Base-by-base conservation (phyloP, 2,329 filamentous ascomycete species). In the Daldinia eschscholtzii region DNA sequence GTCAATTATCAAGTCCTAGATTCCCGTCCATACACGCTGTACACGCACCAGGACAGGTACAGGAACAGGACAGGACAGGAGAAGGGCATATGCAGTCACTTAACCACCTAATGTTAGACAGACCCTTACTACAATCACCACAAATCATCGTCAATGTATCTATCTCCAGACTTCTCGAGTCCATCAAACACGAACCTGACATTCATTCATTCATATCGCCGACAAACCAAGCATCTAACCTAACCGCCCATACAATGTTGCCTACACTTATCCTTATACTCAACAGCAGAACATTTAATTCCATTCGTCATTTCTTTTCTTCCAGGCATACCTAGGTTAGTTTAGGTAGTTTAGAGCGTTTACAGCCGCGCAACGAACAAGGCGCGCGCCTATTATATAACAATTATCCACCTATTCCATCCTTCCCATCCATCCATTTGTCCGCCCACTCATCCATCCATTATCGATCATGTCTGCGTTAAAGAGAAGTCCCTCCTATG, bases 1-100 rank as follows among this genome's bases (percentile, higher is more conserved):
- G 44, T 52, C 57, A 67, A 69, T 69, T 67, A 67, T 67, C 59
- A 56, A 53, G 50, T 50, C 12, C 30, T 12, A 28, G 56, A 63
- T 69, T 69, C 67, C 60, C 33, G 46, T 23, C 5, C n/a, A 18
- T 20, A 42, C 13, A 39, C 35, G 20, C 20, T 23, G 2, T 50
- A 30, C 3, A 50, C n/a, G n/a, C 1, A 10, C 46, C 23, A n/a
- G 7, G 23, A 28, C n/a, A n/a, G n/a, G n/a, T n/a, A n/a, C n/a
- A n/a, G n/a, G n/a, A n/a, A n/a, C n/a, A n/a, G n/a, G n/a, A n/a
- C n/a, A 23, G 2, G 2, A 23, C 20, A 23, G 20, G 20, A 23
- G 20, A 2, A 23, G 20, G 20, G 20, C 20, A 23, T 23, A 23
- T 23, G 20, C 20, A 23, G 1, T 23, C n/a, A n/a, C n/a, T n/a